A percentile compares a stretch with the other conserved stretches of the same genome.
phyloP scores from a whole-genome alignment of 2,329 filamentous ascomycete genomes.

The Aureobasidium sp. region DNA sequence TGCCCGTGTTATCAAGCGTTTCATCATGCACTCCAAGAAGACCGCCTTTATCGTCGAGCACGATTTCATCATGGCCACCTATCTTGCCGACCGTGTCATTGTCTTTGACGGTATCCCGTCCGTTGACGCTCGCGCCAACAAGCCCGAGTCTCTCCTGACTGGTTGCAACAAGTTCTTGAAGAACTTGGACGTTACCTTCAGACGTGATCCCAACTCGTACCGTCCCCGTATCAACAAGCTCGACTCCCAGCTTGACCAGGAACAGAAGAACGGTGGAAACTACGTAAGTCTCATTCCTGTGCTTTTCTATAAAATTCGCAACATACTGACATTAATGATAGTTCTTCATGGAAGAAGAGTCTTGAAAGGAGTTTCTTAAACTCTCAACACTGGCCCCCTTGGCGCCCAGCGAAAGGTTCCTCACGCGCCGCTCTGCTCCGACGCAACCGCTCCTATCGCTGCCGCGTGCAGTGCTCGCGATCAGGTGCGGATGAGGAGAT shows the following conservation, averaged over 20 bases:
- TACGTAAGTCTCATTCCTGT: slow-evolving; percentile 54
- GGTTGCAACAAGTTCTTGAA: slow-evolving; percentile 96
- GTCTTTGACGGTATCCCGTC: slow-evolving; percentile 95
- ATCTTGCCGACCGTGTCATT: slow-evolving; percentile 86
- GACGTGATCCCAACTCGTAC: slow-evolving; percentile 91
- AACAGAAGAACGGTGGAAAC: slow-evolving; percentile 90
- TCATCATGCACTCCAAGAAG: slow-evolving; percentile 99
- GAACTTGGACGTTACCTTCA: slow-evolving; percentile 96
- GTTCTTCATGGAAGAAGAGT: slow-evolving; percentile 93
- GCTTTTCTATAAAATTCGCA: background rate
- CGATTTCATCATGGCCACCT: slow-evolving; percentile 96
- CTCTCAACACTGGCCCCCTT: slow-evolving; percentile 17
- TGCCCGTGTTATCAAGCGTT: slow-evolving; percentile 95
- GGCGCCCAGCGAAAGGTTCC: slow-evolving; percentile 1
- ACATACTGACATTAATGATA: slow-evolving; percentile 26
- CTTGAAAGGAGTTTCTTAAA: slow-evolving; percentile 55
- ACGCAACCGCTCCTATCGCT: slow-evolving; percentile 8
- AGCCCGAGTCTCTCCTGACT: slow-evolving; percentile 82
- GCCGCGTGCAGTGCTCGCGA: slow-evolving; percentile 18
- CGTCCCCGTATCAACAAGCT: slow-evolving; percentile 97
- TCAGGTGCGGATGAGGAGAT: slow-evolving; percentile 47
- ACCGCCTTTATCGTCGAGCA: slow-evolving; percentile 99
- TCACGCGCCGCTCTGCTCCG: slow-evolving; percentile 14
- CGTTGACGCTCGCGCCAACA: slow-evolving; percentile 77
- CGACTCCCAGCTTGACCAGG: slow-evolving; percentile 91